Base-by-base conservation (phyloP, 768 basidiomycete species). In the Lentinus brumalis region DNA sequence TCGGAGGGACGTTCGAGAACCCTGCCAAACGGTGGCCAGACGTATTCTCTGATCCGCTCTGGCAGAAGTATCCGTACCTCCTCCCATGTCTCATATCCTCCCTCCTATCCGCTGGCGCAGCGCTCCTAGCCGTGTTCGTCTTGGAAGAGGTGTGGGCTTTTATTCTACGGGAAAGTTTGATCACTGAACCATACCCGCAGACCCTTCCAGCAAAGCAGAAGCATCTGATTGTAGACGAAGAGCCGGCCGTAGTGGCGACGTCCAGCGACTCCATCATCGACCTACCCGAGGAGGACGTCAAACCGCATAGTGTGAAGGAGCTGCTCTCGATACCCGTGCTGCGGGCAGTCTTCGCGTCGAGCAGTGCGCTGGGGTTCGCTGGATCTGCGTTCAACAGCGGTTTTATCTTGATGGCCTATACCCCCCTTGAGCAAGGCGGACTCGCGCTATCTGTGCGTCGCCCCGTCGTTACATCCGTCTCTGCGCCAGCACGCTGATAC, bases 401-500 rank as follows among this genome's bases (percentile, higher is more conserved):
- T 15, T 88, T 89, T 64, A 84, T 87, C 10, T 76, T 89, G 50
- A 86, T 86, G 65, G 85, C 84, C 56, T 90, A 86, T 67, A 84
- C 87, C 12, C 79, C 83, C n/a, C 70, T 88, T 35, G 64, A 76
- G 45, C 66, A 75, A 3, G 87, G 88, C 45, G 87, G 88, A 0
- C 74, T 89, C 1, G 77, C 78, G 5, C 82, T 87, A 63, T 79
- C 82, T n/a, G 86, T 87, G 66, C 69, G 85, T 31, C 26, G 6
- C 42, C 15, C 18, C 42, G n/a, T n/a, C 14, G 15, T 44, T 4
- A 44, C 15, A 16, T 18, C 21, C 16, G 12, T 10, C 45, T 5
- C 21, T 6, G 16, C 18, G 7, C n/a, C 18, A 29, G 15, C 14
- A 44, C 4, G 4, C 46, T 35, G 32, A 35, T 10, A 55, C 30